Evolutionary conservation across 1,284 basidiomycete species (phyloP).

Genomic region (Mycena sp.): DNA sequence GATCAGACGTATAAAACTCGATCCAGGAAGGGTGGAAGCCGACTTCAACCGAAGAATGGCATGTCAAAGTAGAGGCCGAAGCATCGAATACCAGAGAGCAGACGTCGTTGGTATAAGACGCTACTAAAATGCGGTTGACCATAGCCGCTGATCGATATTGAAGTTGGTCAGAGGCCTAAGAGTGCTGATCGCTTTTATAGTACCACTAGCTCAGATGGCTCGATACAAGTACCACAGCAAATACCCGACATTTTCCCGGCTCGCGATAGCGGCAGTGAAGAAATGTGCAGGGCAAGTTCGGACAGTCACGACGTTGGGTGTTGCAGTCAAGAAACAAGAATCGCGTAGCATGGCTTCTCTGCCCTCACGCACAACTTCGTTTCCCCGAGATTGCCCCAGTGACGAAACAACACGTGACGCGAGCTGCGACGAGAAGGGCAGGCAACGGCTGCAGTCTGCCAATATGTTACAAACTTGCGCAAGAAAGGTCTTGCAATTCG

Average conservation of each 20-base stretch:
- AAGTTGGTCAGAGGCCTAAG: neutral
- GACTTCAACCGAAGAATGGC: conserved; percentile 56
- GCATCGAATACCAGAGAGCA: conserved; percentile 61
- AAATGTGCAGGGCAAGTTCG: neutral
- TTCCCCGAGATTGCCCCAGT: too few species aligned
- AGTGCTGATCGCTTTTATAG: conserved; percentile 2
- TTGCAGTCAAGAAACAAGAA: too few species aligned
- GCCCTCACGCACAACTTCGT: too few species aligned
- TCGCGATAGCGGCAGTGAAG: neutral
- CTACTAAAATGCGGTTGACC: conserved; percentile 63
- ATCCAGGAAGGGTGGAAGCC: conserved; percentile 80
- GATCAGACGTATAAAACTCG: conserved; percentile 62
- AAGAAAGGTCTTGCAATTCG: too few species aligned
- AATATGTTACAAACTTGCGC: too few species aligned
- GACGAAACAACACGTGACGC: too few species aligned
- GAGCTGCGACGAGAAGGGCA: too few species aligned
- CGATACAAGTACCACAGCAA: neutral
- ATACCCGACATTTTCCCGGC: conserved; percentile 18
- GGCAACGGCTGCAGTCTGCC: too few species aligned
- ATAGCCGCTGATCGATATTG: conserved; percentile 39
- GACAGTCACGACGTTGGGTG: neutral
- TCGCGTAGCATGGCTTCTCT: too few species aligned
- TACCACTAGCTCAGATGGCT: neutral
- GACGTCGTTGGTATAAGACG: conserved; percentile 70
- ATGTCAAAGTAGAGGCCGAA: conserved; percentile 48